These are phyloP conservation scores for Ustilago esculenta DNA, from an alignment of 1,284 basidiomycete species.

Conservation along the genomic window DNA sequence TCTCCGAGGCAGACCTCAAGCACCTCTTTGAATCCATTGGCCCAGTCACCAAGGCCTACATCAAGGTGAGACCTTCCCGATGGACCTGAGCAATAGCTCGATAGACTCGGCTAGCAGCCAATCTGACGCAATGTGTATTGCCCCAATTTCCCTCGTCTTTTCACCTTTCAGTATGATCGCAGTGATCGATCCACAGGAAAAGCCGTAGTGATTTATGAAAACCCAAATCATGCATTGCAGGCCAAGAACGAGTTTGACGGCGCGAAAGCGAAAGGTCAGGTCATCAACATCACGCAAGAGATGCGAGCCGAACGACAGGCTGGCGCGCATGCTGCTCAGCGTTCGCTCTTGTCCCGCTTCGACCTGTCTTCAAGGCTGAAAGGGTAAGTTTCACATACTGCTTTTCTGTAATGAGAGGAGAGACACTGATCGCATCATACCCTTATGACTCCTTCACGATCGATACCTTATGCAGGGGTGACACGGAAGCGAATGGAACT, in stretches of 20 bases:
- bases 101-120: too few species aligned
- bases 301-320: constrained; percentile 38
- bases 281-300: constrained; percentile 55
- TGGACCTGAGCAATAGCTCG: too few species aligned
- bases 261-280: constrained; percentile 80
- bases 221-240: constrained; percentile 78
- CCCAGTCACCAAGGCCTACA: constrained; percentile 86
- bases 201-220: constrained; percentile 84
- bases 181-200: constrained; percentile 90
- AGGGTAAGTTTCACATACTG: too few species aligned
- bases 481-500: background rate
- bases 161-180: constrained; percentile 79
- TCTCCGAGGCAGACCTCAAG: constrained; percentile 78
- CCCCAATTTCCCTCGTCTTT: background rate
- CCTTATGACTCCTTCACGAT: too few species aligned
- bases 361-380: constrained; percentile 43
- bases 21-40: constrained; percentile 88
- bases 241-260: constrained; percentile 89
- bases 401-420: too few species aligned
- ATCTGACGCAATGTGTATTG: too few species aligned
- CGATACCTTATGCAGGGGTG: background rate
- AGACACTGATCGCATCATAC: too few species aligned
- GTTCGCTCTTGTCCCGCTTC: constrained; percentile 41
- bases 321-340: constrained; percentile 3
- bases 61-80: constrained; percentile 89